These are phyloP conservation scores for Apiospora saccharicola DNA, from an alignment of 2,329 filamentous ascomycete genomes.

Conservation along the genomic window DNA sequence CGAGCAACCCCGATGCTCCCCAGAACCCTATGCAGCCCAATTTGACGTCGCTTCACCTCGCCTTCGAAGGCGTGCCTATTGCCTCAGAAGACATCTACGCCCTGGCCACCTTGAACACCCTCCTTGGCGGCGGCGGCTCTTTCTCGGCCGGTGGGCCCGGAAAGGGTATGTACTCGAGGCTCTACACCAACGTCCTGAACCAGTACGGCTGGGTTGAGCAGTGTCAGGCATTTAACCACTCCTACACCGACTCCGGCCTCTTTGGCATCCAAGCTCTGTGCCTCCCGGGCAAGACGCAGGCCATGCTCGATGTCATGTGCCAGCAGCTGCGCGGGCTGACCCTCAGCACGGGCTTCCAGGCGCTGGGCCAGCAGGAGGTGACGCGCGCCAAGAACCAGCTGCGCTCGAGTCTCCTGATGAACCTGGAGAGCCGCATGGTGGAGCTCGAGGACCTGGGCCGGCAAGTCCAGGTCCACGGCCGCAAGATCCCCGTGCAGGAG, in stretches of 20 bases:
- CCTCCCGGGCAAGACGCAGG: slow-evolving; percentile 75
- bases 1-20: slow-evolving; percentile 75
- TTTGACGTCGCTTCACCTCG: slow-evolving; percentile 92
- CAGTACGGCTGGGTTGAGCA: slow-evolving; percentile 97
- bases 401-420: slow-evolving; percentile 90
- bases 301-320: slow-evolving; percentile 96
- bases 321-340: slow-evolving; percentile 84
- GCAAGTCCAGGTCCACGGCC: slow-evolving; percentile 95
- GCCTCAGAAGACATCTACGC: slow-evolving; percentile 94
- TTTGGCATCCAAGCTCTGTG: slow-evolving; percentile 94
- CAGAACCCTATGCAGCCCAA: slow-evolving; percentile 78
- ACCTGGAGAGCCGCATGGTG: slow-evolving; percentile 95
- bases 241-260: slow-evolving; percentile 92
- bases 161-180: slow-evolving; percentile 98
- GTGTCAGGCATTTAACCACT: slow-evolving; percentile 96
- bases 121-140: slow-evolving; percentile 93
- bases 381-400: slow-evolving; percentile 97
- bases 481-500: slow-evolving; percentile 88
- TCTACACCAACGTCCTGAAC: slow-evolving; percentile 98
- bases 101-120: slow-evolving; percentile 91
- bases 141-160: slow-evolving; percentile 96
- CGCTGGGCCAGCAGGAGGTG: slow-evolving; percentile 80
- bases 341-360: slow-evolving; percentile 75
- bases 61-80: slow-evolving; percentile 94
- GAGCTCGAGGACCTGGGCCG: slow-evolving; percentile 95